Percentiles rank a stretch among this genome's conserved stretches.
These are phyloP conservation scores for Solanum chmielewskii DNA, from an alignment of 257 asterid genomes.

Conservation along the genomic window DNA sequence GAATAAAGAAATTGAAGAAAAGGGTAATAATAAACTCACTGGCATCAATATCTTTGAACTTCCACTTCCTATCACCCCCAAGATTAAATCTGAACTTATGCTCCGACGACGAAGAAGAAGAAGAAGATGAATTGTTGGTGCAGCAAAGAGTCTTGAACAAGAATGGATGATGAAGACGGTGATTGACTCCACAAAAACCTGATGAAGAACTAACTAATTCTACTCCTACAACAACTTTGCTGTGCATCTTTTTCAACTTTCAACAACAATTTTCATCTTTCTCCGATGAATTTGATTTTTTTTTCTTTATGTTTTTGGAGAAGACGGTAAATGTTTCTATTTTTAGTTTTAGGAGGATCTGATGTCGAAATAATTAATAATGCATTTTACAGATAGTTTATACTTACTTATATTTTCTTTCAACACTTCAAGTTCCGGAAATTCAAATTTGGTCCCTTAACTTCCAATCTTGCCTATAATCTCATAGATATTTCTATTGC, in stretches of 20 bases:
- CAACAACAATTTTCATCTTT: neutral
- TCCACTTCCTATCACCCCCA: conserved; percentile 53
- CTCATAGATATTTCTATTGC: neutral
- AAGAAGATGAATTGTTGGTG: conserved; percentile 34
- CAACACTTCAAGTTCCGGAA: neutral
- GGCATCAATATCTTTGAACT: conserved; percentile 56
- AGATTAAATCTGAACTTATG: conserved; percentile 46
- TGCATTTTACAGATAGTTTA: neutral
- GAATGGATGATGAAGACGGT: conserved; percentile 12
- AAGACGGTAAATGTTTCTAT: neutral
- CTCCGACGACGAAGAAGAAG: conserved; percentile 20
- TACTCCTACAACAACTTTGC: neutral
- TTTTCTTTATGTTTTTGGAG: neutral
- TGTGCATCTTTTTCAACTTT: neutral
- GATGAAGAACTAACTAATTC: conserved; percentile 4
- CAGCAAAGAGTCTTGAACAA: conserved; percentile 40
- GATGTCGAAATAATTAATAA: neutral
- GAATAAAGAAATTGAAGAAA: neutral
- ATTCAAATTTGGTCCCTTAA: neutral
- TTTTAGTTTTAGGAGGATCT: neutral
- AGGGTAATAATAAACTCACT: conserved; percentile 24
- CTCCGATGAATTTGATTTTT: neutral
- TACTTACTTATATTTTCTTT: neutral
- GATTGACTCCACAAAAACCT: conserved; percentile 9
- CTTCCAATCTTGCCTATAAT: neutral